A percentile compares a stretch with the other conserved stretches of the same genome.
Evolutionary conservation across 2,329 filamentous ascomycete species (phyloP).

Genomic region (Curvularia lunata): DNA sequence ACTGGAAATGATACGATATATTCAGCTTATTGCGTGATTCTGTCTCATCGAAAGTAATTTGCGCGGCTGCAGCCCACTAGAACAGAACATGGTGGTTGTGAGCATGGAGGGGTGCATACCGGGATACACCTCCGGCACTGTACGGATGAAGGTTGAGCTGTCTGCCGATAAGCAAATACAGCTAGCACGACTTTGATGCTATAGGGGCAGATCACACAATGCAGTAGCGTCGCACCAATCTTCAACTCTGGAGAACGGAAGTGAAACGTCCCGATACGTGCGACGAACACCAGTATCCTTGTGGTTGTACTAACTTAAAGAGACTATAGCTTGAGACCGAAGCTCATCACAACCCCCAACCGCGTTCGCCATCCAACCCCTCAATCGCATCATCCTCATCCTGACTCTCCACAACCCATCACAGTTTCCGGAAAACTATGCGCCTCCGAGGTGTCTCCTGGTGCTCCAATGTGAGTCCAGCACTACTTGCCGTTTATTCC

Average conservation of each 20-base stretch:
- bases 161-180: not conserved
- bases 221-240: not conserved
- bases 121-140: not conserved
- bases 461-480: not conserved
- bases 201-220: not conserved
- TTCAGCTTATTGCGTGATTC: constrained; percentile 13
- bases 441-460: not conserved
- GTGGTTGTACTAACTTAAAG: not conserved
- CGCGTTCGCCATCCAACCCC: constrained; percentile 17
- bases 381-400: constrained; percentile 21
- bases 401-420: not conserved
- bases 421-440: not conserved
- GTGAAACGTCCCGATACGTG: not conserved
- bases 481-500: not conserved
- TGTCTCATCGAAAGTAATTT: not conserved
- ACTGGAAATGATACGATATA: not conserved
- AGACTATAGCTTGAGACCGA: not conserved
- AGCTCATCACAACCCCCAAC: not conserved
- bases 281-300: not conserved
- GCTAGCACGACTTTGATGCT: not conserved
- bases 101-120: not conserved
- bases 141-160: not conserved
- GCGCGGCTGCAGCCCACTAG: not conserved
- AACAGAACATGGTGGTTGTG: not conserved
- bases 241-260: not conserved